Evolutionary conservation across 805 yeast genomes (phyloP).

Genomic region (Kodamaea kaohsiungensis): DNA sequence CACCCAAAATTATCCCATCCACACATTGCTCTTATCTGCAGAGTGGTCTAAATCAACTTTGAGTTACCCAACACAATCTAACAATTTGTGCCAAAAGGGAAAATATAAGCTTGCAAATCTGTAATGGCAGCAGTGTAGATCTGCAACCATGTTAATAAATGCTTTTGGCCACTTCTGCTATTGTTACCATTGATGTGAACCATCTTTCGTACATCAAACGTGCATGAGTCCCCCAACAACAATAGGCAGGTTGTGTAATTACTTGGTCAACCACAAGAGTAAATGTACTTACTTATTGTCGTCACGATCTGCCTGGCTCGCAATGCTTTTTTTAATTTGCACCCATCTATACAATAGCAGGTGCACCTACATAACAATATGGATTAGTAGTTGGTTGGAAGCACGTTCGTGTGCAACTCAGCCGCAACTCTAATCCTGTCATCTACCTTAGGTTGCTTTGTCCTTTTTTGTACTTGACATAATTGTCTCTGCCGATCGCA

Average conservation of each 20-base stretch:
- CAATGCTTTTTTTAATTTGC: neutral
- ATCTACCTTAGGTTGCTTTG: neutral
- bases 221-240: neutral
- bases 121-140: neutral
- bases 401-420: neutral
- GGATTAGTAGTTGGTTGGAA: neutral
- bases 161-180: neutral
- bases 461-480: neutral
- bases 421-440: neutral
- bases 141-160: neutral
- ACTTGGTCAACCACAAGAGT: neutral
- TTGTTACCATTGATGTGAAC: neutral
- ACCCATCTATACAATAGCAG: neutral
- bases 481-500: neutral
- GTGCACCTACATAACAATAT: neutral
- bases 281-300: neutral
- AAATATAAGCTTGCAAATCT: neutral
- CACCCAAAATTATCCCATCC: neutral
- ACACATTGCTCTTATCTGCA: neutral
- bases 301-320: neutral
- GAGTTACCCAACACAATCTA: neutral
- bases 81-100: neutral
- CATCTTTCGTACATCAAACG: neutral
- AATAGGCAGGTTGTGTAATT: neutral
- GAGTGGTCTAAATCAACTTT: neutral